Evolutionary conservation across 228 moss, liverwort and hornwort species (phyloP), one percentile per base, ranked within the genome.

Genomic region (Sphagnum fallax): DNA sequence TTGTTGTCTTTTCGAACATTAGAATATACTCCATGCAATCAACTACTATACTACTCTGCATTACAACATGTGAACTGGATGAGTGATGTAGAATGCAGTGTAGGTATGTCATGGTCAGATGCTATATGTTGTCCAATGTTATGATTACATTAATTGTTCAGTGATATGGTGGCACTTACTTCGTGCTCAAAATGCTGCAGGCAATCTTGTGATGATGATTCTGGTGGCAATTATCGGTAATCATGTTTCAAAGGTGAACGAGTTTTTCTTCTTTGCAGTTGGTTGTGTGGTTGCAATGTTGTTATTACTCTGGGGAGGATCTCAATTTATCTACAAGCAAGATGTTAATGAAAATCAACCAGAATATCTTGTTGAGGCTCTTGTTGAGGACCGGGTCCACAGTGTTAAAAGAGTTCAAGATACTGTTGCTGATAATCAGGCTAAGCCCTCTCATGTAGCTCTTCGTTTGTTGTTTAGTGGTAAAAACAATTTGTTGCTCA

Each of bases 141-240:
- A 16, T 64, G 50, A 64, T 59, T 57, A 67, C 11, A 51, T 60
- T 48, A 5, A 16, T 10, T 7, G 16, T 53, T 53, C 8, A 18
- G 65, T 14, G 53, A 65, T 15, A n/a, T 32, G 15, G 50, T 49
- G 61, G 8, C 12, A 50, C n/a, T 13, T 52, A 6, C 13, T 52
- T 18, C 18, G 18, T 18, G 18, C 18, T 18, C 18, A 18, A 18
- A 63, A 47, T 61, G 16, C 67, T 73, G 74, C 94, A 98, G 98
- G 98, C 52, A 98, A 98, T 77, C 79, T 98, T 60, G 85, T 94
- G 53, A 98, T 92, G 6, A 85, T 94, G 49, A 75, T 88, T 57
- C 78, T 98, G 18, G 84, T 98, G 64, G 94, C 98, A 47, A 77
- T 81, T 48, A 78, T 98, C 68, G 98, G 98, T 14, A 82, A 85